Percentiles rank a stretch among this genome's conserved stretches.
These are phyloP conservation scores for Mycogone perniciosa DNA, from an alignment of 2,329 filamentous ascomycete genomes.

Conservation along the genomic window DNA sequence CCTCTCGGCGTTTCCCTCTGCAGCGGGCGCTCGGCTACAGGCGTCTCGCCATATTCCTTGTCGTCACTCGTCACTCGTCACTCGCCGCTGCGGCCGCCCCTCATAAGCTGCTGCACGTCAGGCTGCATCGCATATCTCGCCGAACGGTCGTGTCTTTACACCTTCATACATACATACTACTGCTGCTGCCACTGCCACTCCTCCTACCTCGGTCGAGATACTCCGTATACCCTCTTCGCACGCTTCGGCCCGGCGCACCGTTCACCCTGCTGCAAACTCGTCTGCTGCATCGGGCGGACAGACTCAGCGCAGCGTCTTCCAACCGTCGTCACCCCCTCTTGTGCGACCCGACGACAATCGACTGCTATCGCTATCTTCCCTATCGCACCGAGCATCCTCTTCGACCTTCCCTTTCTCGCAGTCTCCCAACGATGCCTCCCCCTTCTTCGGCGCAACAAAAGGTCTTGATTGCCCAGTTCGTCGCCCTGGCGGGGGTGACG, in stretches of 20 bases:
- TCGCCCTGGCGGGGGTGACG: conserved; percentile 36
- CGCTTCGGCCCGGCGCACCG: neutral
- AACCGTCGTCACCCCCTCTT: conserved; percentile 1
- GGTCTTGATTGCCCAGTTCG: conserved; percentile 36
- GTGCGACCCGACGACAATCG: conserved; percentile 5
- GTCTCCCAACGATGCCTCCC: conserved; percentile 28
- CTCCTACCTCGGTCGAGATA: too few species aligned
- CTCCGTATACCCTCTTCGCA: neutral
- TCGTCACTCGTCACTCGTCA: too few species aligned
- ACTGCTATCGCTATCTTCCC: neutral
- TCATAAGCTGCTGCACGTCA: too few species aligned
- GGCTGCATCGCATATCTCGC: too few species aligned
- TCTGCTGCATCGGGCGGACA: conserved; percentile 6
- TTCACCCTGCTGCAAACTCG: neutral
- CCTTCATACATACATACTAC: too few species aligned
- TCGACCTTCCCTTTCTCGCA: conserved; percentile 8
- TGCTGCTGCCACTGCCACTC: too few species aligned
- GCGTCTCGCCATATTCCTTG: too few species aligned
- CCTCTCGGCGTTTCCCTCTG: too few species aligned
- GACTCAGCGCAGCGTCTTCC: conserved; percentile 2
- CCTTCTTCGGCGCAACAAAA: conserved; percentile 34
- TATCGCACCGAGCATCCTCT: neutral
- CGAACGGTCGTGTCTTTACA: too few species aligned
- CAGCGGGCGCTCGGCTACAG: too few species aligned
- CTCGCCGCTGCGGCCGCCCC: too few species aligned